Evolutionary conservation across 2,329 filamentous ascomycete species (phyloP), one percentile per base, ranked within the genome.

Genomic region (Monosporascus sp.): DNA sequence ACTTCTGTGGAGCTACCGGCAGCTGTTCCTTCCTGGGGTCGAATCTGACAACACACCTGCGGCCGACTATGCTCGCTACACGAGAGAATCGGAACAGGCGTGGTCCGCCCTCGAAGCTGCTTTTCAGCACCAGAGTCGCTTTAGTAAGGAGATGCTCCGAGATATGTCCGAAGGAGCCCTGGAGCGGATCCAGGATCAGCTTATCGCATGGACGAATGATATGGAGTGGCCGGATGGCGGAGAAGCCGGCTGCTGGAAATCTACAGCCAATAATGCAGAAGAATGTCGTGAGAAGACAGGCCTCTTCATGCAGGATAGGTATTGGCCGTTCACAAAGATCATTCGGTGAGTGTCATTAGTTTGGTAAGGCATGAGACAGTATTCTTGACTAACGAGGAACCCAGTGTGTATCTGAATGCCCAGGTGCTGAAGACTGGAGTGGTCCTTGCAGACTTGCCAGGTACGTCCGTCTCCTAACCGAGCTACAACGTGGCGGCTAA

Each of bases 61-160:
- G 9, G 55, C 60, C 9, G 65, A 69, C 3, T 69, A 69, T 49
- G 55, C 50, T 27, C 54, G 54, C 3, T 65, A 60, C 22, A 55
- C 61, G 51, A 51, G 59, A 22, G 61, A 69, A 51, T 71, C 69
- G 1, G 63, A 61, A n/a, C 56, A 81, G 70, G 63, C 78, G 67
- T 54, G 76, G 75, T 62, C 64, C 62, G 59, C 73, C 59, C 50
- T 73, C 26, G 49, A 67, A 51, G 61, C 72, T 48, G 64, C 72
- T 48, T 66, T 71, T 56, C 54, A 59, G 8, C 66, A 71, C 50
- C 56, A 67, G 22, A 36, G 45, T 7, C 49, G 55, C 3, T 68
- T 70, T 48, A 66, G 48, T 14, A 54, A 61, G 36, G 43, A 51
- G 0, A 56, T 62, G 26, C 53, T 62, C 5, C 48, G 53, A 20